A percentile compares a stretch with the other conserved stretches of the same genome.
Evolutionary conservation across 768 basidiomycete genomes (phyloP).

Genomic region (Heimioporus sp.): DNA sequence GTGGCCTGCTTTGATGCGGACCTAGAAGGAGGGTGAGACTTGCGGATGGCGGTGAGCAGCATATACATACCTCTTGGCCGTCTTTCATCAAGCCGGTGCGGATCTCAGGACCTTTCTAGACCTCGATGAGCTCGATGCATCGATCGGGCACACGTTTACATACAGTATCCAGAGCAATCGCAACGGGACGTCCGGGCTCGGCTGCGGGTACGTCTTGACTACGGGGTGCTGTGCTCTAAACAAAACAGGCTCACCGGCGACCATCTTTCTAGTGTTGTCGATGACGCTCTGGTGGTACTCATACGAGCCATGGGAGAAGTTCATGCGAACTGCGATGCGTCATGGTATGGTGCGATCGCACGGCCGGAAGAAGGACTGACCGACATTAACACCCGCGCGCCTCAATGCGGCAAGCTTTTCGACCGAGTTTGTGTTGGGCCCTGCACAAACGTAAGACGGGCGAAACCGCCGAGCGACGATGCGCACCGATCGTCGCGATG

Average conservation of each 20-base stretch:
- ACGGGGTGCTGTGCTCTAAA: not conserved
- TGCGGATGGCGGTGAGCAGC: not conserved
- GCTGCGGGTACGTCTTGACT: constrained; percentile 13
- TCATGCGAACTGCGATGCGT: constrained; percentile 85
- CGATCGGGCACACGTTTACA: constrained; percentile 27
- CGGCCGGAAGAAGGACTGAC: constrained; percentile 45
- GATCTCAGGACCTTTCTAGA: constrained; percentile 98
- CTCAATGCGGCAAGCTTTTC: constrained; percentile 85
- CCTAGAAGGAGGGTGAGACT: constrained; percentile 40
- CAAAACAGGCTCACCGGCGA: constrained; percentile 54
- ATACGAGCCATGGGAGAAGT: constrained; percentile 99
- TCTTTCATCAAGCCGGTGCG: constrained; percentile 92
- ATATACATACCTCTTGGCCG: constrained; percentile 69
- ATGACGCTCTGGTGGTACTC: constrained; percentile 99
- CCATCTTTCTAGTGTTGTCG: constrained; percentile 91
- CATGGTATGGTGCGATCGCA: not conserved
- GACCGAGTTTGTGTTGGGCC: constrained; percentile 90
- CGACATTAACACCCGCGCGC: constrained; percentile 95
- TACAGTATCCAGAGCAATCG: constrained; percentile 97
- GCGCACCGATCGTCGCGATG: constrained; percentile 94
- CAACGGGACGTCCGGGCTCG: constrained; percentile 87
- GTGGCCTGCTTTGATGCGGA: constrained; percentile 85
- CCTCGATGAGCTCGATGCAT: constrained; percentile 6
- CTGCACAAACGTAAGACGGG: constrained; percentile 37
- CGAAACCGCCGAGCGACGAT: not conserved